Percentiles rank a stretch among this genome's conserved stretches.
These are phyloP conservation scores for Stereum hirsutum DNA, from an alignment of 1,284 basidiomycete genomes.

Conservation along the genomic window DNA sequence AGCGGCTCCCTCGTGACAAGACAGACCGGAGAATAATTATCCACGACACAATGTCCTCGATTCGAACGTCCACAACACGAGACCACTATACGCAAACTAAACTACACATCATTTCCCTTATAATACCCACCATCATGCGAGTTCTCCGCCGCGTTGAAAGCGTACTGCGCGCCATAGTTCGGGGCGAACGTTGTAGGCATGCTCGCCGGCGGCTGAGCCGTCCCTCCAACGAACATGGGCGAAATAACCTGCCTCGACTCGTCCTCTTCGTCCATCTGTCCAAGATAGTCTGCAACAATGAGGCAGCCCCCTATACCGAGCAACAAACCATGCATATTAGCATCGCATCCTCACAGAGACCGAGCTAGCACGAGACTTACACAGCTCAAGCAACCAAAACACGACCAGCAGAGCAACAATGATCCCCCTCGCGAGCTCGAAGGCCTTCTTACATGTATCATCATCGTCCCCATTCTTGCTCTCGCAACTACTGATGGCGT, in stretches of 20 bases:
- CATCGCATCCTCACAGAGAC: neutral
- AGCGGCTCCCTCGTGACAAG: too few species aligned
- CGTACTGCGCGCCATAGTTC: slow-evolving; percentile 3
- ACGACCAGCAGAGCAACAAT: slow-evolving; percentile 18
- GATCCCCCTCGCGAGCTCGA: slow-evolving; percentile 13
- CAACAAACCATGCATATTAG: neutral
- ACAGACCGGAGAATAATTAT: too few species aligned
- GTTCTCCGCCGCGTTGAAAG: neutral
- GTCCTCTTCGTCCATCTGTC: slow-evolving; percentile 38
- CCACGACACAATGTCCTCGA: too few species aligned
- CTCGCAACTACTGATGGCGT: slow-evolving; percentile 23
- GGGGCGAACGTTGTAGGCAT: slow-evolving; percentile 1
- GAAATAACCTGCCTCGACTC: too few species aligned
- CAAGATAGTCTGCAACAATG: slow-evolving; percentile 35
- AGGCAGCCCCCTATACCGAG: slow-evolving; percentile 26
- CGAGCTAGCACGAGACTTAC: slow-evolving; percentile 23
- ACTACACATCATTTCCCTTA: too few species aligned
- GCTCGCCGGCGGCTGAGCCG: neutral
- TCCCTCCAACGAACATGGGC: neutral
- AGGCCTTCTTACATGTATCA: slow-evolving; percentile 22
- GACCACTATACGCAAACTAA: too few species aligned
- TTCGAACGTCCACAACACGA: too few species aligned
- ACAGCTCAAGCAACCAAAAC: slow-evolving; percentile 38
- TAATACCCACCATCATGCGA: too few species aligned
- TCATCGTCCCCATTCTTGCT: slow-evolving; percentile 18